These are phyloP conservation scores for Fusarium foetens DNA, from an alignment of 2,329 filamentous ascomycete genomes.

Conservation along the genomic window DNA sequence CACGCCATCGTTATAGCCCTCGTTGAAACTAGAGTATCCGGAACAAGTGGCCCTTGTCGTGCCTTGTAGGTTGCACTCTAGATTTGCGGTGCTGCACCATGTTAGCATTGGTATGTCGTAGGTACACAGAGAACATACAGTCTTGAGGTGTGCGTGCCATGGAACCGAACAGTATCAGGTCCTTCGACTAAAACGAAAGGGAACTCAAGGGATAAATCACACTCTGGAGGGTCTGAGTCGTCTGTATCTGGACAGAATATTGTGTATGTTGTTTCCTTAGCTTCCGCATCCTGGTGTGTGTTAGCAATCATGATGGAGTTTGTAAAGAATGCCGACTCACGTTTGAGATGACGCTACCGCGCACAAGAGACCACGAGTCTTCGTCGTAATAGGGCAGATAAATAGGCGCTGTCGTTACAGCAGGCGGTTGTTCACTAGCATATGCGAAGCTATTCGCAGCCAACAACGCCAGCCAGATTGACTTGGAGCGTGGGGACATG, in stretches of 20 bases:
- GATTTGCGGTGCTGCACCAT: slow-evolving; percentile 53
- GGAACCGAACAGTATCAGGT: slow-evolving; percentile 56
- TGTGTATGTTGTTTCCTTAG: slow-evolving; percentile 57
- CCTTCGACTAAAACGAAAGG: slow-evolving; percentile 61
- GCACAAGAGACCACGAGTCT: slow-evolving; percentile 56
- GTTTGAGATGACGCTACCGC: slow-evolving; percentile 58
- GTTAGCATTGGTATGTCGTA: slow-evolving; percentile 2
- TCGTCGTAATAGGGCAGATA: slow-evolving; percentile 57
- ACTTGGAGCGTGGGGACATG: slow-evolving; percentile 29
- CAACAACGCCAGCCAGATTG: slow-evolving; percentile 42
- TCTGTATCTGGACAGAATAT: slow-evolving; percentile 59
- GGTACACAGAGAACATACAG: slow-evolving; percentile 48
- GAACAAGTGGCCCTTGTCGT: slow-evolving; percentile 59
- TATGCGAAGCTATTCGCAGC: slow-evolving; percentile 40
- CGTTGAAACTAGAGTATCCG: slow-evolving; percentile 58
- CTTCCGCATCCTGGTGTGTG: slow-evolving; percentile 41
- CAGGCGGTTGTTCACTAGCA: slow-evolving; percentile 34
- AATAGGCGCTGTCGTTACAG: slow-evolving; percentile 56
- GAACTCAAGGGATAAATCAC: slow-evolving; percentile 57
- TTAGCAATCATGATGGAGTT: neutral
- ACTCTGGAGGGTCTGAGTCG: slow-evolving; percentile 52
- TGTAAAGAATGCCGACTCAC: slow-evolving; percentile 44
- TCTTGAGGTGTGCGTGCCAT: slow-evolving; percentile 55
- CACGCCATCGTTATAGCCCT: slow-evolving; percentile 52
- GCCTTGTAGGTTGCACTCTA: slow-evolving; percentile 56